phyloP scores from a whole-genome alignment of 306 rosid species.

The Ochetophila trinervis region DNA sequence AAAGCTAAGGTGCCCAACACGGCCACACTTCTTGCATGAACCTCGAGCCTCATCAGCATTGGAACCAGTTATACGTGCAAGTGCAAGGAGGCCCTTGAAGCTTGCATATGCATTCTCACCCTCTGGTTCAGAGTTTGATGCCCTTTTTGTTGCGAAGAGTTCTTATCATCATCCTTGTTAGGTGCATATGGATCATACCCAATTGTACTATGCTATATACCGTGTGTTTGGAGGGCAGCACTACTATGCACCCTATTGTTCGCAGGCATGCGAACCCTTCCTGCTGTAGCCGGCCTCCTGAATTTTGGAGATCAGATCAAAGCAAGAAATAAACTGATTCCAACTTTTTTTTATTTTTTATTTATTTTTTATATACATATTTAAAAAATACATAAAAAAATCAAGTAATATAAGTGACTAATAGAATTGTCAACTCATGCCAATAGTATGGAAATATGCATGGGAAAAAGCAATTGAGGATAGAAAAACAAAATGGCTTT shows the following conservation, averaged over 20 bases:
- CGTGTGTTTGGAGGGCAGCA: conserved; percentile 96
- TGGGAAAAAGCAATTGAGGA: too few species aligned
- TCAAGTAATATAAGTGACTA: too few species aligned
- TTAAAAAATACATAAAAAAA: background rate
- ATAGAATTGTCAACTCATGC: too few species aligned
- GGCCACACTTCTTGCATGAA: conserved; percentile 88
- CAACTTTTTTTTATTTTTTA: background rate
- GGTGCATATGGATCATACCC: conserved; percentile 95
- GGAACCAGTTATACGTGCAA: conserved; percentile 78
- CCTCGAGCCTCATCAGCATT: conserved; percentile 76
- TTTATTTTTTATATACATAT: too few species aligned
- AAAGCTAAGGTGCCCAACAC: conserved; percentile 89
- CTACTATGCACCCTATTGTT: conserved; percentile 96
- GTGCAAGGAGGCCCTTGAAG: conserved; percentile 92
- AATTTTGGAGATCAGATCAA: conserved; percentile 28
- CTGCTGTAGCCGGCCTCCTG: conserved; percentile 95
- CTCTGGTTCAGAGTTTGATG: conserved; percentile 54
- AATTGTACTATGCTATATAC: conserved; percentile 97
- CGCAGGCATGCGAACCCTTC: conserved; percentile 99
- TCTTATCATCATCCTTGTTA: conserved; percentile 67
- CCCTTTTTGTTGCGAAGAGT: conserved; percentile 36
- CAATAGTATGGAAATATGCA: too few species aligned
- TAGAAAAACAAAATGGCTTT: too few species aligned
- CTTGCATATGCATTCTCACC: conserved; percentile 89
- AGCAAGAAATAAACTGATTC: conserved; percentile 11